Base-by-base conservation (phyloP, 495 filamentous ascomycete species). In the Annulohypoxylon stygium region DNA sequence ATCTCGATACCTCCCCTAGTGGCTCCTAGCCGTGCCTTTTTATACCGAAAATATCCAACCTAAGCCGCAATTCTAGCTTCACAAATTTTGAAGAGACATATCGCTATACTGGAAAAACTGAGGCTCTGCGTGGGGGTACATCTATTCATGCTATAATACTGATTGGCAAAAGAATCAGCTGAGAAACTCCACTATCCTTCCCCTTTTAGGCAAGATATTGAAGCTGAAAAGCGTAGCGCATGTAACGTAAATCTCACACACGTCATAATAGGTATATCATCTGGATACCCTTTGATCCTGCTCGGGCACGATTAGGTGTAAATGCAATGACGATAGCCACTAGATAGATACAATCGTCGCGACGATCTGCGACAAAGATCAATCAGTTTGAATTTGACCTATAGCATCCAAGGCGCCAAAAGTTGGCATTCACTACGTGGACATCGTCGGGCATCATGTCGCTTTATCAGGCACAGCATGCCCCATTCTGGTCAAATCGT, bases 211-310 rank as follows among this genome's bases (percentile, higher is more conserved):
- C 4, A 61, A 18, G 16, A 54, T 45, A 30, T 60, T 57, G 60
- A 69, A 73, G 70, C 65, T 69, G 65, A 73, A 65, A 65, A 41
- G 45, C 14, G 18, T 9, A 16, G 16, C 23, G 33, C 50, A 69
- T 73, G 70, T 34, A 61, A 69, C 60, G 23, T 39, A 11, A 2
- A 36, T 43, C n/a, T 50, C 45, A 51, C 64, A 25, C 12, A 57
- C 26, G 7, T 53, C 53, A 33, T 43, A 60, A 60, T 34, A 10
- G 30, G 63, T 45, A 16, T 36, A 10, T 50, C 43, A 45, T 14
- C 23, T n/a, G 33, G 39, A 26, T 14, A 41, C 41, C 51, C 33
- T 37, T 7, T 16, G 20, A 41, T 41, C 14, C 23, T 54, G 12
- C 11, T 64, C 48, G 30, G 60, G 43, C 54, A 63, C 33, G 37